Evolutionary conservation across 164 flowering plant genomes (phyloP).

Genomic region (Liquidambar formosana): DNA sequence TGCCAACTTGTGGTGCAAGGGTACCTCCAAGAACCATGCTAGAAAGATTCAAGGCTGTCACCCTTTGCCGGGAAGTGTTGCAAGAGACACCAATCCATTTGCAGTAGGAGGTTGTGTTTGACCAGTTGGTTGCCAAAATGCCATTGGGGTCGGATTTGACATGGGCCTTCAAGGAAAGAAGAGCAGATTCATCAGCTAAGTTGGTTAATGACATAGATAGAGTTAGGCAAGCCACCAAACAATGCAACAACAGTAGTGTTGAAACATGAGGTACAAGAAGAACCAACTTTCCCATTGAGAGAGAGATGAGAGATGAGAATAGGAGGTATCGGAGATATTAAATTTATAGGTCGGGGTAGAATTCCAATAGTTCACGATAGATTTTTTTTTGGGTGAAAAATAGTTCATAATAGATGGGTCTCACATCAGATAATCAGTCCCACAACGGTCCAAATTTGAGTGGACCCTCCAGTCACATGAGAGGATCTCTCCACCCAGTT

Average conservation of each 20-base stretch:
- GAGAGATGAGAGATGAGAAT: background rate
- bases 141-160: background rate
- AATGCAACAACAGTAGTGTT: background rate
- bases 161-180: background rate
- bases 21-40: conserved; percentile 10
- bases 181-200: background rate
- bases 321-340: background rate
- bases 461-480: too few species aligned
- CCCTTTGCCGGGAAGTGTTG: background rate
- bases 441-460: too few species aligned
- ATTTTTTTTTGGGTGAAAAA: too few species aligned
- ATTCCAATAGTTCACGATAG: too few species aligned
- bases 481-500: too few species aligned
- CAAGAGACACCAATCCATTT: conserved; percentile 14
- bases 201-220: background rate
- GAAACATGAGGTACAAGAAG: background rate
- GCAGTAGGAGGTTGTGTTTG: background rate
- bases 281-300: background rate
- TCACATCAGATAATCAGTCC: too few species aligned
- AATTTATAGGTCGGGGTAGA: too few species aligned
- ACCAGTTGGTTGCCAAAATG: background rate
- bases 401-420: too few species aligned
- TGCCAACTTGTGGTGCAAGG: conserved; percentile 3
- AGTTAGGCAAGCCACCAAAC: background rate
- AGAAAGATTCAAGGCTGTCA: conserved; percentile 8